phyloP scores from a whole-genome alignment of 345 rosid species.

The Theobroma cacao region DNA sequence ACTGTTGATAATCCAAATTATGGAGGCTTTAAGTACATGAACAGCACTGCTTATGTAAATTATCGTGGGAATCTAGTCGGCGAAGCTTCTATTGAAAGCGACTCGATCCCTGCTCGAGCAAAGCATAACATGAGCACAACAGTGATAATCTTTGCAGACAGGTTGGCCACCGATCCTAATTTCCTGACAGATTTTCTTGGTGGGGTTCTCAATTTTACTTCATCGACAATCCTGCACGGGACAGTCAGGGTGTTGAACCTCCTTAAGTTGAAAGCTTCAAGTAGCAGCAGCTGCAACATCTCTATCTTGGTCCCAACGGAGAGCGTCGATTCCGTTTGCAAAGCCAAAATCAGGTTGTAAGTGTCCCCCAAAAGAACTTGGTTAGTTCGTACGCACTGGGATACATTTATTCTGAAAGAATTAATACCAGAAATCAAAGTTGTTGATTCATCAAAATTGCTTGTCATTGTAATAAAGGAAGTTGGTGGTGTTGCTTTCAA shows the following conservation, averaged over 20 bases:
- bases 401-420: neutral
- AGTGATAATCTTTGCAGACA: conserved; percentile 22
- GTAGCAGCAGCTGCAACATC: conserved; percentile 18
- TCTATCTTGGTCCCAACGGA: neutral
- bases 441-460: neutral
- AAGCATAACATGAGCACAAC: conserved; percentile 24
- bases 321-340: conserved; percentile 20
- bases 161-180: conserved; percentile 10
- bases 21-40: conserved; percentile 32
- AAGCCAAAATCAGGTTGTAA: conserved; percentile 14
- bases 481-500: conserved; percentile 15
- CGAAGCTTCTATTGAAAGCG: conserved; percentile 23
- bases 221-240: conserved; percentile 32
- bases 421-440: neutral
- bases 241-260: conserved; percentile 22
- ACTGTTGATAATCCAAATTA: conserved; percentile 36
- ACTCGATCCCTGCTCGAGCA: conserved; percentile 28
- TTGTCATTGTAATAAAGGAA: neutral
- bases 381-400: too few relatives aligned
- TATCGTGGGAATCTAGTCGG: conserved; percentile 23
- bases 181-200: neutral
- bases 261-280: conserved; percentile 35
- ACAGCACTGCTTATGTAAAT: conserved; percentile 22
- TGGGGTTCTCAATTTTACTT: conserved; percentile 31
- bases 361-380: too few relatives aligned